A percentile compares a stretch with the other conserved stretches of the same genome.
Evolutionary conservation across 306 rosid genomes (phyloP).

Genomic region (Dryas octopetala): DNA sequence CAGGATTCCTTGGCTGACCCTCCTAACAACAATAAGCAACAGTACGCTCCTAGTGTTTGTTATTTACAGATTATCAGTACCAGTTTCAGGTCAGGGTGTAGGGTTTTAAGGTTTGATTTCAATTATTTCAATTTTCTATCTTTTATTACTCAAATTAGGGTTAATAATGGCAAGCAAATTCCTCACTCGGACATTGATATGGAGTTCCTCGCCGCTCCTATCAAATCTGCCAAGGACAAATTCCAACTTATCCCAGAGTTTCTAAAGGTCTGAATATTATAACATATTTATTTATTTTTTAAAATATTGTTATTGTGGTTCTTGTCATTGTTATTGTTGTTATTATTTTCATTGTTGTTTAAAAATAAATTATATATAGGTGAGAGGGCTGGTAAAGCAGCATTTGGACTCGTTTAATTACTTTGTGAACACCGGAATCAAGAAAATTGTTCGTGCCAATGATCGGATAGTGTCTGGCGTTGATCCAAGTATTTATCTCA

Average conservation of each 20-base stretch:
- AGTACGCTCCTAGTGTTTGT: neutral
- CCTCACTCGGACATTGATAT: conserved; percentile 43
- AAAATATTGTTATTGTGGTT: neutral
- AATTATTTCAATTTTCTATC: neutral
- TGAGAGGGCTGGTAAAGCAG: conserved; percentile 88
- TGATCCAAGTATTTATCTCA: conserved; percentile 51
- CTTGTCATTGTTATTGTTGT: neutral
- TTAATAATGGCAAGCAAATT: conserved; percentile 23
- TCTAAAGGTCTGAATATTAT: conserved; percentile 49
- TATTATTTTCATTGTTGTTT: neutral
- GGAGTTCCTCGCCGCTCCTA: conserved; percentile 65
- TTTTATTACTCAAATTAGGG: neutral
- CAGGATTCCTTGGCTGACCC: neutral
- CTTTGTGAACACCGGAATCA: conserved; percentile 64
- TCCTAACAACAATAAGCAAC: neutral
- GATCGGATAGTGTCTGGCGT: conserved; percentile 32
- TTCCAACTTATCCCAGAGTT: conserved; percentile 86
- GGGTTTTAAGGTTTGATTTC: neutral
- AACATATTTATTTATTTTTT: neutral
- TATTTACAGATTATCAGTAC: neutral
- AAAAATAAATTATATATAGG: conserved; percentile 28
- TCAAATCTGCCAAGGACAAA: conserved; percentile 80
- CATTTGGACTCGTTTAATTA: conserved; percentile 93
- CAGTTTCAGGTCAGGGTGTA: neutral
- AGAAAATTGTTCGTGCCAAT: conserved; percentile 78